Base-by-base conservation (phyloP, 225 moss, liverwort and hornwort genomes). In the Climacium dendroides region DNA sequence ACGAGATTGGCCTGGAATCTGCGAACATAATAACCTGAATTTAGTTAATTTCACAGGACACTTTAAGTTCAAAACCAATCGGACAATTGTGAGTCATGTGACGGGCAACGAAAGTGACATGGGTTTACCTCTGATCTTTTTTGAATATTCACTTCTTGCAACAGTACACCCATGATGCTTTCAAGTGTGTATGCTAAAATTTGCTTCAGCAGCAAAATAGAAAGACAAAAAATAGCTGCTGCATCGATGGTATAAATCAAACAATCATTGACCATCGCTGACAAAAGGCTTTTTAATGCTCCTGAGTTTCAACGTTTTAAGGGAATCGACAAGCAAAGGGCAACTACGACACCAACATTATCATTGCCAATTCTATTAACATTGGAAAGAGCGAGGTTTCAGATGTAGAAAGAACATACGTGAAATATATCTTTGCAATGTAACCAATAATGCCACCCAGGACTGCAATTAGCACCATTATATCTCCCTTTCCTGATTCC, bases 361-460 rank as follows among this genome's bases (percentile, higher is more conserved):
- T 67, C 47, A 66, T 79, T 72, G 67, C n/a, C 30, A 59, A 53
- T 53, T 67, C 74, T 77, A 35, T 50, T 25, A 43, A 19, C 63
- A 39, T 81, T 24, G 30, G 39, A 54, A 67, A 80, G 69, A 22
- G 17, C 45, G 37, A 57, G 43, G 37, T 43, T 74, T 54, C 62
- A 69, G 58, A 81, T 72, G 60, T 59, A 64, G 53, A 78, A 81
- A 69, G 62, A 26, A 87, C 90, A 71, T 93, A 94, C 94, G 90
- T 90, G 74, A 94, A 92, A 90, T 94, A 94, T 78, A 94, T 94
- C 92, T 94, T 94, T 29, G 91, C 94, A 83, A 92, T 91, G 66
- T 94, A 94, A 34, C 93, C 94, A 89, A 93, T 77, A 64, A 94
- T 92, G 86, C 94, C 94, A 89, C 92, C 93, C 54, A 94, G 63